Evolutionary conservation across 441 rosid genomes (phyloP), one percentile per base, ranked within the genome.

Genomic region (Adansonia madagascariensis): DNA sequence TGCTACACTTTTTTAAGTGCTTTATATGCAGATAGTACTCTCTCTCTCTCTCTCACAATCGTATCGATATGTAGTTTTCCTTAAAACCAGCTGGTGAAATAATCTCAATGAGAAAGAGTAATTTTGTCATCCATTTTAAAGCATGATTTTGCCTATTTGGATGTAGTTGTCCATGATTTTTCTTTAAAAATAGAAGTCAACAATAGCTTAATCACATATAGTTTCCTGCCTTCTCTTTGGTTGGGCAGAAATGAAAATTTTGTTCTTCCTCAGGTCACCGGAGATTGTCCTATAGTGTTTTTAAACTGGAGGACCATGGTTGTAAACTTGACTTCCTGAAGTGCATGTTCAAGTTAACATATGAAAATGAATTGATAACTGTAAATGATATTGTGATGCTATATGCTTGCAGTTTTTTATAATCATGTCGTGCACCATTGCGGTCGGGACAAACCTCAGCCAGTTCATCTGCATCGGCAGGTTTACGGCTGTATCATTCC

Each of bases 381-480:
- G 31, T 57, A 35, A 78, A 43, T 82, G 82, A 76, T 73, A 8
- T 46, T 46, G 35, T 27, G 8, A 10, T 73, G 31, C 17, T 46
- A 64, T 81, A 71, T 79, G 35, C 61, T 73, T 86, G 87, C 95
- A 94, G 98, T 79, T 86, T 83, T 95, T 95, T 88, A 79, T 90
- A 41, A 75, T 94, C 75, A 78, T 94, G 60, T 94, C 99, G 1
- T 95, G 99, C 86, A 86, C 81, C 75, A 91, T 95, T 31, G 98
- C 98, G 0, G 98, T 95, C 0, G 99, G 99, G 15, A 95, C 99
- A 73, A 95, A 95, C 85, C 97, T 94, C 57, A 95, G 98, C 88
- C 99, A 95, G 47, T 95, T 95, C 91, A 94, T 95, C 57, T 95
- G 99, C 87, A 92, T 95, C 1, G 98, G 99, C 71, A 89, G 98